Percentiles rank a stretch among this genome's conserved stretches.
Evolutionary conservation across 371 early-diverging fungal genomes (phyloP).

Genomic region (Apophysomyces trapeziformis): DNA sequence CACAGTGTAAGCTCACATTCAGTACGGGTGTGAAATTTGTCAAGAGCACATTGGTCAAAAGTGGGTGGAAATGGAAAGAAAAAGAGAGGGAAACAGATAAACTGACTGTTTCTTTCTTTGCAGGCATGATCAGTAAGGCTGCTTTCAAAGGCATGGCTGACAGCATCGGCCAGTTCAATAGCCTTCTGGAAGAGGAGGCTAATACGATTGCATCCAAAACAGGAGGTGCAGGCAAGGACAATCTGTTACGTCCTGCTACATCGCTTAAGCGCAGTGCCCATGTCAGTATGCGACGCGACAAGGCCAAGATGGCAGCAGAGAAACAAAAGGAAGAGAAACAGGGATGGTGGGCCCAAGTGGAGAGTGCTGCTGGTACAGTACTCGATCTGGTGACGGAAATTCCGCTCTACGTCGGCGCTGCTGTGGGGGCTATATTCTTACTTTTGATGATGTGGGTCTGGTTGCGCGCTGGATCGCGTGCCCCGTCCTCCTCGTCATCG

Average conservation of each 20-base stretch:
- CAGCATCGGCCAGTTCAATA: conserved; percentile 32
- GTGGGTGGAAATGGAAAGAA: conserved; percentile 17
- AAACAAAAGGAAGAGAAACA: conserved; percentile 9
- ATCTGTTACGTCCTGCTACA: not conserved
- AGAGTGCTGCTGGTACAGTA: conserved; percentile 11
- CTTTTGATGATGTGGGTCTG: conserved; percentile 29
- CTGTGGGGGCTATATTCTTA: conserved; percentile 13
- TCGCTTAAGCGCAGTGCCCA: conserved; percentile 12
- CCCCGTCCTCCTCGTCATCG: conserved; percentile 16
- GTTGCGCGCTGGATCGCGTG: conserved; percentile 25
- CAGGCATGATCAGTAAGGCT: conserved; percentile 48
- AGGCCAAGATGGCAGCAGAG: not conserved
- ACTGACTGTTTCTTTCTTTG: not conserved
- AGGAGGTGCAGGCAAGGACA: not conserved
- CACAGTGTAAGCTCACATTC: conserved; percentile 51
- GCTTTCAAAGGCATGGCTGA: conserved; percentile 51
- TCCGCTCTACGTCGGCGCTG: conserved; percentile 25
- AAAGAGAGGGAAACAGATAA: not conserved
- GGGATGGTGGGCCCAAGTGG: conserved; percentile 22
- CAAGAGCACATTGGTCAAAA: conserved; percentile 61
- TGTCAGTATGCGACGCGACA: conserved; percentile 7
- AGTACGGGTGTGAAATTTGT: conserved; percentile 59
- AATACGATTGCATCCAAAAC: conserved; percentile 1
- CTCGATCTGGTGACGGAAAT: conserved; percentile 26
- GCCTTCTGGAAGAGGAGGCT: conserved; percentile 35